Evolutionary conservation across 2,329 filamentous ascomycete genomes (phyloP).

Genomic region (Phialophora chinensis): DNA sequence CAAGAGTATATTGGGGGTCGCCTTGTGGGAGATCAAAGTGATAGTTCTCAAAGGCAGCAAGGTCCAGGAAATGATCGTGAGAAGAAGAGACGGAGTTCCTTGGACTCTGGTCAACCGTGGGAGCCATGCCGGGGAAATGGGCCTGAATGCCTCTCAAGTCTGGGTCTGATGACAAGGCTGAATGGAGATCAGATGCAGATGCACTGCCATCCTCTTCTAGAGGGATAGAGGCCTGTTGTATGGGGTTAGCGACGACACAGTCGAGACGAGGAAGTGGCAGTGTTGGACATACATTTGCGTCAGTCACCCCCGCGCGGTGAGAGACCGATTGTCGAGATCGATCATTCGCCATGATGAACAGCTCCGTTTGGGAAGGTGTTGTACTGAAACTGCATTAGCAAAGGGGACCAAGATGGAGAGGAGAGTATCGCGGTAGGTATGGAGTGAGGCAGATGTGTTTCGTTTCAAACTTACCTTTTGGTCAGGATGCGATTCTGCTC

Average conservation of each 20-base stretch:
- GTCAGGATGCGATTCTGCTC: not conserved
- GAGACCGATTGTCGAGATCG: slow-evolving; percentile 16
- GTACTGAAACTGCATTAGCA: not conserved
- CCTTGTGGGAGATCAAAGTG: slow-evolving; percentile 15
- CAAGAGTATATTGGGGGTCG: slow-evolving; percentile 22
- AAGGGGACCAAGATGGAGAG: not conserved
- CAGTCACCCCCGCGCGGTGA: slow-evolving; percentile 11
- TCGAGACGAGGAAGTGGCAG: slow-evolving; percentile 22
- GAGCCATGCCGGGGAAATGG: slow-evolving; percentile 25
- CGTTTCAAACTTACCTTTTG: slow-evolving; percentile 5
- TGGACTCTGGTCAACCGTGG: slow-evolving; percentile 21
- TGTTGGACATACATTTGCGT: slow-evolving; percentile 31
- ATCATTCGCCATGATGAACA: slow-evolving; percentile 16
- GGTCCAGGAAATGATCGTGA: slow-evolving; percentile 14
- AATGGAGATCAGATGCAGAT: slow-evolving; percentile 17
- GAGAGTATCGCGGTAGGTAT: not conserved
- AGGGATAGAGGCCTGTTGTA: slow-evolving; percentile 24
- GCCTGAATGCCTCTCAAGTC: slow-evolving; percentile 31
- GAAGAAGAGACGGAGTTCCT: slow-evolving; percentile 18
- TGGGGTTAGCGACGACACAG: slow-evolving; percentile 17
- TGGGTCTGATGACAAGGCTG: slow-evolving; percentile 29
- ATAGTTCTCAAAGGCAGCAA: slow-evolving; percentile 22
- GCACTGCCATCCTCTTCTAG: slow-evolving; percentile 31
- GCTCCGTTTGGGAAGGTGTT: not conserved
- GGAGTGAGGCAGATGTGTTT: slow-evolving; percentile 12